phyloP scores from a whole-genome alignment of 1,284 basidiomycete genomes.

The Cerioporus squamosus region DNA sequence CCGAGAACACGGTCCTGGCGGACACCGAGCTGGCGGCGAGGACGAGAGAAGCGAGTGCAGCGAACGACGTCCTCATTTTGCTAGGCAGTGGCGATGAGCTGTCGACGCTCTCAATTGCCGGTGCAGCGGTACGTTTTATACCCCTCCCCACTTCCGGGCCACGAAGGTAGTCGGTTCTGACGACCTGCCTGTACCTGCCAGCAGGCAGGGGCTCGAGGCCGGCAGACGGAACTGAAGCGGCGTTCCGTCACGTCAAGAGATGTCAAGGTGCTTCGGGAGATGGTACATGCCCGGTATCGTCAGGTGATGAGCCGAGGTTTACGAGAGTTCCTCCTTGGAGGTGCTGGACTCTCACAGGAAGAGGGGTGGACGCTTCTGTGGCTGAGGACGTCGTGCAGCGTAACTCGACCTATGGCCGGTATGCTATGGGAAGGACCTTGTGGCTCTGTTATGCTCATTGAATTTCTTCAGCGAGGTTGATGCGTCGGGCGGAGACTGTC shows the following conservation, averaged over 20 bases:
- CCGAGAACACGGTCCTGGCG: conserved; percentile 44
- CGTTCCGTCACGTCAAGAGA: neutral
- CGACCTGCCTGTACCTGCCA: neutral
- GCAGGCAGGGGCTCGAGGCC: neutral
- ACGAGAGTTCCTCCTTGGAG: conserved; percentile 3
- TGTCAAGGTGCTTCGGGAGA: neutral
- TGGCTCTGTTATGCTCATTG: neutral
- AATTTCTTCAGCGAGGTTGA: conserved; percentile 12
- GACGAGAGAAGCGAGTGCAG: conserved; percentile 31
- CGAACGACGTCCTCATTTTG: conserved; percentile 25
- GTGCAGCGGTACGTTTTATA: conserved; percentile 1
- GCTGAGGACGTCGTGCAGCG: neutral
- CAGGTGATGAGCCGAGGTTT: conserved; percentile 18
- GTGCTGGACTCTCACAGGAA: conserved; percentile 9
- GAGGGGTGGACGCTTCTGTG: neutral
- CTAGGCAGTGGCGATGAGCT: neutral
- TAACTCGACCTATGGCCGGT: neutral
- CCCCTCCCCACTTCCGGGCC: neutral
- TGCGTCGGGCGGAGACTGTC: neutral
- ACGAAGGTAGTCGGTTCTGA: neutral
- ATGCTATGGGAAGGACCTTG: neutral
- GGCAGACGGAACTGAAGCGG: neutral
- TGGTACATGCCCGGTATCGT: neutral
- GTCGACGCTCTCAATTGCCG: conserved; percentile 4
- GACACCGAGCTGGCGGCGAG: conserved; percentile 33